A percentile compares a stretch with the other conserved stretches of the same genome.
Conservation (phyloP, 345 rosid species). For the Cardamine chenopodiifolia region DNA sequence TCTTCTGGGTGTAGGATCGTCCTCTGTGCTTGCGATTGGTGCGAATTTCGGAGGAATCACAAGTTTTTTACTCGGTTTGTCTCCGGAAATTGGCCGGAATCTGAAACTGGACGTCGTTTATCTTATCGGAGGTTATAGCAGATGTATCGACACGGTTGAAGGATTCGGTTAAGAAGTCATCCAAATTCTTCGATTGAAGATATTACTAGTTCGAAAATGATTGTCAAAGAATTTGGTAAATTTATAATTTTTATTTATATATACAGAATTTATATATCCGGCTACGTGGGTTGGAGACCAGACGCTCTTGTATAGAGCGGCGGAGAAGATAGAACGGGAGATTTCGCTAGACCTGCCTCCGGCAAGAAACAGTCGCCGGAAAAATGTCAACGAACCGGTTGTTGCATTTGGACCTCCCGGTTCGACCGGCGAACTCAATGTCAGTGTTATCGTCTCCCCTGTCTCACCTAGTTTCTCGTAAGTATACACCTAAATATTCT, state of each 20-base stretch:
- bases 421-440: constrained; percentile 86
- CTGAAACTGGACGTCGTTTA: constrained; percentile 81
- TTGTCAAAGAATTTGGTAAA: background rate
- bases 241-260: background rate
- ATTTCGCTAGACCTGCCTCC: constrained; percentile 86
- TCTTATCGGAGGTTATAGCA: constrained; percentile 74
- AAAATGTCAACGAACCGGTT: constrained; percentile 65
- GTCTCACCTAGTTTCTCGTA: constrained; percentile 79
- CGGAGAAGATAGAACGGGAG: constrained; percentile 58
- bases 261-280: constrained; percentile 77
- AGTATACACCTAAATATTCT: constrained; percentile 34
- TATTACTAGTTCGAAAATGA: background rate
- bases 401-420: constrained; percentile 91
- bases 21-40: constrained; percentile 75
- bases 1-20: constrained; percentile 66
- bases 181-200: background rate
- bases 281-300: constrained; percentile 84
- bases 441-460: constrained; percentile 81
- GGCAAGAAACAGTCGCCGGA: constrained; percentile 43
- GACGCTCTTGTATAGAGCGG: constrained; percentile 73
- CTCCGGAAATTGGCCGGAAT: constrained; percentile 63
- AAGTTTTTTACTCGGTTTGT: constrained; percentile 72
- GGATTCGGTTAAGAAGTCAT: constrained; percentile 80
- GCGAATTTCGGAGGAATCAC: constrained; percentile 84
- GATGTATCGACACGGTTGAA: constrained; percentile 67